Conservation (phyloP, 306 rosid species). For the Crataegus laevigata region DNA sequence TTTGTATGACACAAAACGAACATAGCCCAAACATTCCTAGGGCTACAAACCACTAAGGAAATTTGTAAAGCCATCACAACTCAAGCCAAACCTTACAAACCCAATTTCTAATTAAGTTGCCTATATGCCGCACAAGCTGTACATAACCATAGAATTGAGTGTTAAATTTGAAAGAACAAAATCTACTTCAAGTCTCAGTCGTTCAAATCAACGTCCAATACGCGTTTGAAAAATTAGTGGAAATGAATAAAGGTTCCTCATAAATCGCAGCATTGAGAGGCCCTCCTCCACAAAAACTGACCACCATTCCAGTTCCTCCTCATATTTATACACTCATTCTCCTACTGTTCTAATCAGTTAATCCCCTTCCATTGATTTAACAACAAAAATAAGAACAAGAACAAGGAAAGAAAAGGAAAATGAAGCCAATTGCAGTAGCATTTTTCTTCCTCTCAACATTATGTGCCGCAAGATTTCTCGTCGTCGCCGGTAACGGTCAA, state of each 20-base stretch:
- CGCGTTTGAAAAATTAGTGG: not conserved
- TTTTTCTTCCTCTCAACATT: constrained; percentile 10
- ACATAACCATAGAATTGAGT: not conserved
- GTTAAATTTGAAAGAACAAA: not conserved
- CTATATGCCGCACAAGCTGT: not conserved
- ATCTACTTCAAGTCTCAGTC: not conserved
- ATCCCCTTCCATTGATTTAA: not conserved
- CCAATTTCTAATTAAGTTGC: not conserved
- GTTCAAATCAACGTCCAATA: not conserved
- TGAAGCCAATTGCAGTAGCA: constrained; percentile 21
- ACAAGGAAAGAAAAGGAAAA: not conserved
- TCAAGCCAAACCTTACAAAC: too few species aligned
- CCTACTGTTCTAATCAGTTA: not conserved
- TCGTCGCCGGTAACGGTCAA: not conserved
- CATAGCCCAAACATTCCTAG: too few species aligned
- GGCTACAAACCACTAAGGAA: too few species aligned
- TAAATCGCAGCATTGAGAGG: constrained; percentile 1
- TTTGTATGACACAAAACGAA: too few species aligned
- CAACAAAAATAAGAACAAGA: not conserved
- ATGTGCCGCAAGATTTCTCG: constrained; percentile 10
- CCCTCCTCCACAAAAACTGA: not conserved
- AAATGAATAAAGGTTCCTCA: not conserved
- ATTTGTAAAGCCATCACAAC: too few species aligned
- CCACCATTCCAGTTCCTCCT: not conserved
- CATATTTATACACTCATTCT: not conserved